Conservation (phyloP, 1,284 basidiomycete genomes). For the Ceratobasidium sp. region DNA sequence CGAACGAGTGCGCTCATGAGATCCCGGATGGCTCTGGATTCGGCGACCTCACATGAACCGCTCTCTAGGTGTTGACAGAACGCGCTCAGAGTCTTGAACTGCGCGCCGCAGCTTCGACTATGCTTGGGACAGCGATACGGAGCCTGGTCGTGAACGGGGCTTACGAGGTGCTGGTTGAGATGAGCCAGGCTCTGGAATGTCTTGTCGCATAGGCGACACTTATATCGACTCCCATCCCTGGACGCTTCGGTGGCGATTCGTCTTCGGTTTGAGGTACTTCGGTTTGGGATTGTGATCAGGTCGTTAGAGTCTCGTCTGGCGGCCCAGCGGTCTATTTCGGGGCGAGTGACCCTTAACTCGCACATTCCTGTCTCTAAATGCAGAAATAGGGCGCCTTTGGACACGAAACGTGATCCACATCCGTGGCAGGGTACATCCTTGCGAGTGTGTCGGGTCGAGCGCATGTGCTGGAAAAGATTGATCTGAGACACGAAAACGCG, state of each 20-base stretch:
- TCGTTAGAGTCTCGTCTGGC: neutral
- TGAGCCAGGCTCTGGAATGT: slow-evolving; percentile 49
- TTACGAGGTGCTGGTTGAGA: slow-evolving; percentile 60
- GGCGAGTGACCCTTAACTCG: neutral
- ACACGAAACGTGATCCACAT: neutral
- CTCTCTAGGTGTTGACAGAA: slow-evolving; percentile 37
- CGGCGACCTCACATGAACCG: slow-evolving; percentile 15
- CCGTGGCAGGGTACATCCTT: neutral
- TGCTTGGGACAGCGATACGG: slow-evolving; percentile 52
- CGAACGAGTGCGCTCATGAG: slow-evolving; percentile 6
- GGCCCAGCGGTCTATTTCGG: neutral
- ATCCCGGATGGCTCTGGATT: slow-evolving; percentile 28
- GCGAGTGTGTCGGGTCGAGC: neutral
- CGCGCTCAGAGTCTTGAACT: slow-evolving; percentile 14
- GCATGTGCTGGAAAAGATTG: neutral
- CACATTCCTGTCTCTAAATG: slow-evolving; percentile 17
- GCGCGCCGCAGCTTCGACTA: slow-evolving; percentile 1
- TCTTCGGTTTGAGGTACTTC: slow-evolving; percentile 1
- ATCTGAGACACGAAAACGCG: neutral
- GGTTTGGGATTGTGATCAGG: slow-evolving; percentile 9
- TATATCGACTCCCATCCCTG: slow-evolving; percentile 58
- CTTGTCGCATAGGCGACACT: slow-evolving; percentile 62
- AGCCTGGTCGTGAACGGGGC: slow-evolving; percentile 56
- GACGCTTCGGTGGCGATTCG: slow-evolving; percentile 51
- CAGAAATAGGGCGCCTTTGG: neutral